phyloP scores from a whole-genome alignment of 495 filamentous ascomycete species.

The Penicillium antarcticum region DNA sequence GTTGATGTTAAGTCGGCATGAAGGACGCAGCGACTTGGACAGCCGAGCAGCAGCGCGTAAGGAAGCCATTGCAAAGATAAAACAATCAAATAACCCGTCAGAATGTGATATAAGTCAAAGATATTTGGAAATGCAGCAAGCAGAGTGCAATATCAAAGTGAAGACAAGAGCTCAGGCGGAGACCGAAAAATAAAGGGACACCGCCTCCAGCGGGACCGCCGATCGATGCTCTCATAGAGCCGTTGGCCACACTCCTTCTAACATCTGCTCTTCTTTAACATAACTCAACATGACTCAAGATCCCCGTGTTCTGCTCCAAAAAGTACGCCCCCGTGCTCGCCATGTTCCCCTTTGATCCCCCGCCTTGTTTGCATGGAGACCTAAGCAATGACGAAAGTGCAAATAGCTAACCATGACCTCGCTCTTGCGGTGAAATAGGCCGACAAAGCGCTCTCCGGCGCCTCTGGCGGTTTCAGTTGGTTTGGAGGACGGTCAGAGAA shows the following conservation, averaged over 20 bases:
- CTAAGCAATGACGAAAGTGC: constrained; percentile 24
- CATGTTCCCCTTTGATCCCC: constrained; percentile 1
- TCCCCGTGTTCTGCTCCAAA: constrained; percentile 56
- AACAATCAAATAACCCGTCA: background rate
- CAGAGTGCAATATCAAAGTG: background rate
- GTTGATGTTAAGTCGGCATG: constrained; percentile 3
- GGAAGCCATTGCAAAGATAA: constrained; percentile 5
- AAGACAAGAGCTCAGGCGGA: constrained; percentile 6
- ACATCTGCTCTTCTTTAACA: constrained; percentile 5
- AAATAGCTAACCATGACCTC: constrained; percentile 26
- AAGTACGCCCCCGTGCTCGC: constrained; percentile 36
- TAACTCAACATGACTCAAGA: constrained; percentile 43
- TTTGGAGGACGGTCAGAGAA: constrained; percentile 81
- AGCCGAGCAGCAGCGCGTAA: constrained; percentile 20
- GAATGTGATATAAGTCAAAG: background rate
- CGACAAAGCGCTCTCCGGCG: constrained; percentile 68
- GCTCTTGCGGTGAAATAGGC: constrained; percentile 51
- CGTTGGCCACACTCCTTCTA: constrained; percentile 6
- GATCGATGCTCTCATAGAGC: constrained; percentile 22
- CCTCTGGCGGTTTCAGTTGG: constrained; percentile 69
- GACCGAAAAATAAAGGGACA: constrained; percentile 13
- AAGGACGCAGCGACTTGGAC: constrained; percentile 9
- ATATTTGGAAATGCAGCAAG: background rate
- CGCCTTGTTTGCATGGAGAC: constrained; percentile 10
- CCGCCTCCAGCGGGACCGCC: constrained; percentile 23